Conservation (phyloP, 306 rosid genomes). For the Gillenia trifoliata region DNA sequence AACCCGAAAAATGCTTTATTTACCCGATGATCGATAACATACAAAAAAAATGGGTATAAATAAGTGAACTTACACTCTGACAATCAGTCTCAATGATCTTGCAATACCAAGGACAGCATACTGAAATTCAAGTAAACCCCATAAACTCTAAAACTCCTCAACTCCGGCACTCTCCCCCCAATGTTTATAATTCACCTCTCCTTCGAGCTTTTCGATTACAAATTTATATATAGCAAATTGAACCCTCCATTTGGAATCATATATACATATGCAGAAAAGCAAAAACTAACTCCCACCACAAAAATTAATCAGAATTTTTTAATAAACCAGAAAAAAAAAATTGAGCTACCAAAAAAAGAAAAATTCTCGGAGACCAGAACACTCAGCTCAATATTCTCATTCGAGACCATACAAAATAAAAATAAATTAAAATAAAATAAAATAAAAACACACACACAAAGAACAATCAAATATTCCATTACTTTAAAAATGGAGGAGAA, state of each 20-base stretch:
- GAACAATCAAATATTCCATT: not conserved
- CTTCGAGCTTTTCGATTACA: not conserved
- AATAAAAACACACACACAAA: not conserved
- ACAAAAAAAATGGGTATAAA: not conserved
- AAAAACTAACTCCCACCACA: not conserved
- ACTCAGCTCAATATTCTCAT: not conserved
- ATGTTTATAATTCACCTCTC: not conserved
- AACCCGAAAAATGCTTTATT: not conserved
- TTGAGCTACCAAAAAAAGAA: not conserved
- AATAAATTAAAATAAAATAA: too few relatives aligned
- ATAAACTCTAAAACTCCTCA: too few relatives aligned
- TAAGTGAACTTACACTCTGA: not conserved
- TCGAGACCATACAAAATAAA: not conserved
- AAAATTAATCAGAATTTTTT: not conserved
- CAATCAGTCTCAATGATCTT: not conserved
- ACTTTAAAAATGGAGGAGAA: not conserved
- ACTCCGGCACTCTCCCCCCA: not conserved
- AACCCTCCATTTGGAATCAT: not conserved
- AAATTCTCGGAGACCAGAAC: not conserved
- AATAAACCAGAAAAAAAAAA: not conserved
- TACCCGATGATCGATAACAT: not conserved
- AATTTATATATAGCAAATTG: not conserved
- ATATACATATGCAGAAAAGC: not conserved
- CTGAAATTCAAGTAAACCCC: not conserved
- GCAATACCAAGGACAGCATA: not conserved